Percentiles rank a stretch among this genome's conserved stretches.
These are phyloP conservation scores for Fallopia convolvulus DNA, from an alignment of 148 eudicot species.

Conservation along the genomic window DNA sequence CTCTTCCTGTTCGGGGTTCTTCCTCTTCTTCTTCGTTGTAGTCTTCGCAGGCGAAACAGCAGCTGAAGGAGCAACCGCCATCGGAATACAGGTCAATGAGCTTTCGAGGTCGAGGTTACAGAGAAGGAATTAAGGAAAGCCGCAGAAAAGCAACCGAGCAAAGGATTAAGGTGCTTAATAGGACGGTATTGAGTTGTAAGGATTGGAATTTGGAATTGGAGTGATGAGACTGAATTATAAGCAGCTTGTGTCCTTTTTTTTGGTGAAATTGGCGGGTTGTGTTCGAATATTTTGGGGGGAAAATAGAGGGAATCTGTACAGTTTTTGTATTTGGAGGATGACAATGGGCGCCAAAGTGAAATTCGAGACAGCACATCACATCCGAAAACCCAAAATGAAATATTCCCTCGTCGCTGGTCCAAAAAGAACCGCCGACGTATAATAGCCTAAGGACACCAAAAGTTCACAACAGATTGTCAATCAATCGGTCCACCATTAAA, in stretches of 20 bases:
- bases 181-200: background rate
- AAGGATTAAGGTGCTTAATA: background rate
- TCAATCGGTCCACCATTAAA: no score
- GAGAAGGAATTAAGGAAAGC: no score
- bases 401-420: background rate
- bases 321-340: background rate
- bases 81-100: background rate
- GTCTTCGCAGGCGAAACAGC: background rate
- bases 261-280: background rate
- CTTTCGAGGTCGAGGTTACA: no score
- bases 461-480: no score
- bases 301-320: background rate
- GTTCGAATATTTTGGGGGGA: background rate
- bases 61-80: slow-evolving; percentile 10
- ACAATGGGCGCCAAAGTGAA: slow-evolving; percentile 6
- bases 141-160: background rate
- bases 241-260: background rate
- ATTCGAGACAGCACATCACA: background rate
- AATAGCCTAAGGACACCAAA: no score
- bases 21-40: slow-evolving; percentile 9
- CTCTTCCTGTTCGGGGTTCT: background rate
- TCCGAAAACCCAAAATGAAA: background rate
- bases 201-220: background rate
- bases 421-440: no score
- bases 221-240: background rate